Base-by-base conservation (phyloP, 2,329 filamentous ascomycete genomes). In the Arthrobotrys iridis region DNA sequence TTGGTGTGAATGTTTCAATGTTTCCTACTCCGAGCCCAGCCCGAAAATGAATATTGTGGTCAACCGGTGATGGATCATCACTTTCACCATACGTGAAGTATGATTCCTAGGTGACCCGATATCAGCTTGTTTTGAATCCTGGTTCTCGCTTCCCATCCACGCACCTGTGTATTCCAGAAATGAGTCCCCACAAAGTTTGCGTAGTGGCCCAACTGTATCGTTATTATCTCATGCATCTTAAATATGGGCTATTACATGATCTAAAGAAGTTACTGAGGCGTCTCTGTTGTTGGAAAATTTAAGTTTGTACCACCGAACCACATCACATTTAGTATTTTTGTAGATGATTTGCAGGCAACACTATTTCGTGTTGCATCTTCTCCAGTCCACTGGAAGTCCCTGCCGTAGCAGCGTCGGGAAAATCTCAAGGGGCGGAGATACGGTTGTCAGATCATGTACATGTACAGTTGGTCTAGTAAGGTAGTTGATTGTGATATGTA, bases 161-260 rank as follows among this genome's bases (percentile, higher is more conserved):
- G 11, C 50, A 78, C 78, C 71, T 79, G 78, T 52, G 77, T 77
- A 74, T 99, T 99, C 95, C 95, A 99, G 82, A 97, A 99, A 84
- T 99, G 95, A 0, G 93, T 96, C 28, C 91, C 93, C 20, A 96
- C 84, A 80, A 97, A 96, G 82, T 99, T 99, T 82, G 91, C 93
- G 81, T 91, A 89, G 81, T 96, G 91, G 45, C 95, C 95, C 74
- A 98, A 89, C 85, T 99, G 95, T 48, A 99, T 85, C 0, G 94
- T 97, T 76, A 99, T 86, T 76, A 98, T 93, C 83, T 99, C 95
- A 83, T 93, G 93, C 95, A 99, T 98, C 28, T 52, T 46, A 59
- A 37, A 37, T 10, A 57, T 15, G 2, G 30, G 24, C 43, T 33
- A 35, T 45, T 40, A 40, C 48, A 43, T 26, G 24, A 18, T 20